Evolutionary conservation across 345 rosid species (phyloP), one percentile per base, ranked within the genome.

Genomic region (Microcos paniculata): DNA sequence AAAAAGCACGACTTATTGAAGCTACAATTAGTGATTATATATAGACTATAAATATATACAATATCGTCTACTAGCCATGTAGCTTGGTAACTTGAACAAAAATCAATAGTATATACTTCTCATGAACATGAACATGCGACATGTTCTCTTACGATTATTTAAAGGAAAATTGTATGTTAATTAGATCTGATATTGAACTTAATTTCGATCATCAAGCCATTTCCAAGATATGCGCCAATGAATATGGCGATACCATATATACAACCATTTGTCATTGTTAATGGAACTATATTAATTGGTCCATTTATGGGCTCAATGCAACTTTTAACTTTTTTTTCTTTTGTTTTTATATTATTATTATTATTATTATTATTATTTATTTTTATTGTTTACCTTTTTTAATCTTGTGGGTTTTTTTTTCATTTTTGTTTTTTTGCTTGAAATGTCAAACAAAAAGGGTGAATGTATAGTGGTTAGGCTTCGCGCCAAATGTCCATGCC

Each of bases 1-100:
- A n/a, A n/a, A n/a, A n/a, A n/a, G n/a, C n/a, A 46, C 28, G 62
- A 53, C 78, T 51, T 24, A 75, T 64, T 53, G 42, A 64, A 75
- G 72, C 78, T 72, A 40, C 24, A 43, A 53, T 23, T 75, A 4
- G 71, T 31, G 70, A 61, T 62, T 8, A 58, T 4, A 11, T 0
- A 8, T 18, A 23, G n/a, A n/a, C n/a, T n/a, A n/a, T n/a, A n/a
- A n/a, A n/a, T n/a, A n/a, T n/a, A n/a, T n/a, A n/a, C n/a, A n/a
- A n/a, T n/a, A n/a, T n/a, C n/a, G n/a, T n/a, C n/a, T n/a, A n/a
- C n/a, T n/a, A n/a, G n/a, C n/a, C n/a, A n/a, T n/a, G n/a, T n/a
- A n/a, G n/a, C n/a, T 1, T 8, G 16, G 2, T 23, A 21, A 55
- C 2, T 8, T 9, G 12, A 55, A 23, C 8, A 55, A 55, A 10